Percentiles rank a stretch among this genome's conserved stretches.
These are phyloP conservation scores for Globisporangium spinosum DNA, from an alignment of 352 stramenopile species.

Conservation along the genomic window DNA sequence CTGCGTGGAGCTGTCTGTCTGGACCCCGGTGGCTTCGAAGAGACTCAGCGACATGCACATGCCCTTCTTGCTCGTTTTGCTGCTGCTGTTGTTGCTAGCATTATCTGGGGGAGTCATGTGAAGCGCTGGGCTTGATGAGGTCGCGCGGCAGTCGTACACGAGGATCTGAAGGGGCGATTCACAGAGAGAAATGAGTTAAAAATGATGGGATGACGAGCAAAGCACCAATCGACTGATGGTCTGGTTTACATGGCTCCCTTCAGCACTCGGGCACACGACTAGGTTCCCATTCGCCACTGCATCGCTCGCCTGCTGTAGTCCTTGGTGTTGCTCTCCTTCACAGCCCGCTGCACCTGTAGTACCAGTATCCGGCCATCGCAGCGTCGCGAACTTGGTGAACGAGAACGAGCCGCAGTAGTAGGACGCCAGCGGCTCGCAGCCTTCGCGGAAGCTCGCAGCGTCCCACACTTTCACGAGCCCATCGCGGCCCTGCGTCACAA, in stretches of 20 bases:
- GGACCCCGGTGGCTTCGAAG: constrained; percentile 18
- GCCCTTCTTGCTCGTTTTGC: constrained; percentile 27
- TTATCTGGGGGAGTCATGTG: constrained; percentile 29
- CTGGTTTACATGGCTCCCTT: constrained; percentile 23
- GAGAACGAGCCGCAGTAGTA: constrained; percentile 64
- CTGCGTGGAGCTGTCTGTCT: constrained; percentile 8
- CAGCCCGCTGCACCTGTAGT: neutral
- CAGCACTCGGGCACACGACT: constrained; percentile 41
- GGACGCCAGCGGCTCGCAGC: constrained; percentile 25
- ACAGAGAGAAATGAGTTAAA: neutral
- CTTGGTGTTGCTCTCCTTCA: neutral
- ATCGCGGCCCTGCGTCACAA: constrained; percentile 72
- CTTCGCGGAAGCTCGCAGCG: constrained; percentile 18
- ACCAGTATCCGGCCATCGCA: constrained; percentile 30
- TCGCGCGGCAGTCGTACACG: constrained; percentile 42
- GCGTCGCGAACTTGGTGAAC: constrained; percentile 56
- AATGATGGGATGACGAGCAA: neutral
- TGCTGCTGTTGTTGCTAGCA: neutral
- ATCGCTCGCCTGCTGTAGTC: neutral
- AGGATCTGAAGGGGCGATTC: constrained; percentile 30
- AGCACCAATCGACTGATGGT: neutral
- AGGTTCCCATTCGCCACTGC: constrained; percentile 20
- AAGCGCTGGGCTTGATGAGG: constrained; percentile 26
- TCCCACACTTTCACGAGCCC: constrained; percentile 73
- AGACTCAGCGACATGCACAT: constrained; percentile 38